Percentiles rank a stretch among this genome's conserved stretches.
Evolutionary conservation across 768 basidiomycete species (phyloP).

Genomic region (Amanita inopinata): DNA sequence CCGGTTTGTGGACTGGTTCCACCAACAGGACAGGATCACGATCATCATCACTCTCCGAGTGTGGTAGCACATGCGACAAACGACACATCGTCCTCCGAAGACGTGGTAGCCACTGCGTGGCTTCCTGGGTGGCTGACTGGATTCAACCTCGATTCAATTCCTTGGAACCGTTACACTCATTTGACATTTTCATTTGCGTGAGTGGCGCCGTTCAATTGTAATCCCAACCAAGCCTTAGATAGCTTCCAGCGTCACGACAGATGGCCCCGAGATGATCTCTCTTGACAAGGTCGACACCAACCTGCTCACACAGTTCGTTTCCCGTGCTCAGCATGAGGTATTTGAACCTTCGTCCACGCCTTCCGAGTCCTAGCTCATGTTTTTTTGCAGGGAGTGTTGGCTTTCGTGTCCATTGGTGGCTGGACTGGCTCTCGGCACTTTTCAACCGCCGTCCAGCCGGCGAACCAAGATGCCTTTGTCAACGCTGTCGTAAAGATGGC

Average conservation of each 20-base stretch:
- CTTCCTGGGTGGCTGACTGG: conserved; percentile 41
- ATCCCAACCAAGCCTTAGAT: background rate
- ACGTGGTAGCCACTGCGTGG: conserved; percentile 43
- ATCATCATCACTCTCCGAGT: too few relatives aligned
- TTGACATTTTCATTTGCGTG: conserved; percentile 42
- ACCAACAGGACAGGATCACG: conserved; percentile 15
- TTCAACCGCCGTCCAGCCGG: conserved; percentile 46
- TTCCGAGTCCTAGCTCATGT: background rate
- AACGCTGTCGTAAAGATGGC: conserved; percentile 43
- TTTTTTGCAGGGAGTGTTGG: conserved; percentile 37
- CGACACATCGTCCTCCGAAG: conserved; percentile 9
- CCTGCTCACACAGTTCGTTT: conserved; percentile 47
- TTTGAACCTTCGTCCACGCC: conserved; percentile 8
- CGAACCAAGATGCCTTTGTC: conserved; percentile 56
- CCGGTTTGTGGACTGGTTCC: conserved; percentile 25
- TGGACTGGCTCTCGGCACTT: conserved; percentile 60
- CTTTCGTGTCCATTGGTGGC: conserved; percentile 57
- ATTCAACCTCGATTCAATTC: conserved; percentile 32
- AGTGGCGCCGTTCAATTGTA: conserved; percentile 13
- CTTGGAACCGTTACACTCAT: conserved; percentile 46
- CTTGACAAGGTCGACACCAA: conserved; percentile 33
- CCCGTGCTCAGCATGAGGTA: conserved; percentile 32
- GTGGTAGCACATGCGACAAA: too few relatives aligned
- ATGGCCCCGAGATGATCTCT: conserved; percentile 22
- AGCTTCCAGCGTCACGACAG: conserved; percentile 26